A percentile compares a stretch with the other conserved stretches of the same genome.
phyloP scores from a whole-genome alignment of 1,284 basidiomycete species.

The Microbotryum intermedium region DNA sequence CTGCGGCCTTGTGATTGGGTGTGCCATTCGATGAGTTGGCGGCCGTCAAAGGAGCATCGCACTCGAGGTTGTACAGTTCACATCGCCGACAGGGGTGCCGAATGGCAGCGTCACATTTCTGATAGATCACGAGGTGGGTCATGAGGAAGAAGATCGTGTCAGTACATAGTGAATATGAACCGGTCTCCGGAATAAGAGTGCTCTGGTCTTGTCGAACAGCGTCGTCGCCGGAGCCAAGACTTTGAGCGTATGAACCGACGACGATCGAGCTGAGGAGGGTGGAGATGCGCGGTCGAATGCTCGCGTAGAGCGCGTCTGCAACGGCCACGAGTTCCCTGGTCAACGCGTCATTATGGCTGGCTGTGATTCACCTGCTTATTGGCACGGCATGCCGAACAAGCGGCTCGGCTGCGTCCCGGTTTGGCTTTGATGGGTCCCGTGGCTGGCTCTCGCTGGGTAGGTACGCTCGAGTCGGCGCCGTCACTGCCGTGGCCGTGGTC shows the following conservation, averaged over 20 bases:
- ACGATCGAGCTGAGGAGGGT: background rate
- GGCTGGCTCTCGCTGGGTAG: background rate
- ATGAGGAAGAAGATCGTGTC: no score
- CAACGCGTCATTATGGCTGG: background rate
- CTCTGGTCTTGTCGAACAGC: no score
- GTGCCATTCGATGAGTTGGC: background rate
- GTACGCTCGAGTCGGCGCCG: no score
- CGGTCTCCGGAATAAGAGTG: no score
- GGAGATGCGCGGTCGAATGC: background rate
- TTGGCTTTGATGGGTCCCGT: background rate
- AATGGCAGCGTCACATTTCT: slow-evolving; percentile 4
- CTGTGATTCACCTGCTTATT: background rate
- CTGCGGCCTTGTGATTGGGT: background rate
- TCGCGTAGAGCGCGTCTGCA: background rate
- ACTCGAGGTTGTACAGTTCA: slow-evolving; percentile 15
- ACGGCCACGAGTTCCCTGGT: background rate
- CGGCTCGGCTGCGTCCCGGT: slow-evolving; percentile 1
- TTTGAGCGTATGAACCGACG: background rate
- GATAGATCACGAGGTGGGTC: background rate
- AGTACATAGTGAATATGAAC: no score
- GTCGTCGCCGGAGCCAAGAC: no score
- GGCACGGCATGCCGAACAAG: background rate
- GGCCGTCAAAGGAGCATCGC: slow-evolving; percentile 2
- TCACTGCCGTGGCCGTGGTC: no score
- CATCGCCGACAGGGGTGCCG: slow-evolving; percentile 11